A percentile compares a stretch with the other conserved stretches of the same genome.
Conservation (phyloP, 2,329 filamentous ascomycete genomes). For the Venturia nashicola region DNA sequence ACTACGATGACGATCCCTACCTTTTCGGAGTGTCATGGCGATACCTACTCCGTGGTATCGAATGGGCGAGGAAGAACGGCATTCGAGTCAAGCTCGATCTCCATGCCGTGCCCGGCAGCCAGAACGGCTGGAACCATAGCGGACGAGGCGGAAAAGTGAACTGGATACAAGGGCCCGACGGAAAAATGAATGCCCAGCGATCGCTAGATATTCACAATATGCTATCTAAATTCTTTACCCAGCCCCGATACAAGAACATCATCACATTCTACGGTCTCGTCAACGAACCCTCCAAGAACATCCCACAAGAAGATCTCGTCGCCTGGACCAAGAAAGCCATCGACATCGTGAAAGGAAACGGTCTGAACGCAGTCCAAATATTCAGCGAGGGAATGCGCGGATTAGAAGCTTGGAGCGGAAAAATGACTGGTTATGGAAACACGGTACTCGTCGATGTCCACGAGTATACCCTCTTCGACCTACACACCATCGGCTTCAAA, state of each 20-base stretch:
- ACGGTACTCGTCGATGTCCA: constrained; percentile 81
- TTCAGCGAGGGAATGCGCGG: constrained; percentile 95
- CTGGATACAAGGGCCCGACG: constrained; percentile 84
- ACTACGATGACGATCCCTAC: constrained; percentile 78
- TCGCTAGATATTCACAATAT: constrained; percentile 82
- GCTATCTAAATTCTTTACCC: constrained; percentile 82
- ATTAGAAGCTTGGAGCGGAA: constrained; percentile 77
- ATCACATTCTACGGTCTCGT: constrained; percentile 85
- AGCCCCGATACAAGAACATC: constrained; percentile 83
- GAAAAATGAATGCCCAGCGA: constrained; percentile 62
- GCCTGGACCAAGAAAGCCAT: constrained; percentile 70
- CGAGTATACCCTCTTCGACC: constrained; percentile 97
- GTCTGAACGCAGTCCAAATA: constrained; percentile 58
- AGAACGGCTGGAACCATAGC: constrained; percentile 97
- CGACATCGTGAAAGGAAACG: constrained; percentile 61
- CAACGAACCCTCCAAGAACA: constrained; percentile 61
- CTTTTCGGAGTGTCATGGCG: constrained; percentile 79
- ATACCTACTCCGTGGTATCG: constrained; percentile 82
- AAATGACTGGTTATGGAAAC: constrained; percentile 57
- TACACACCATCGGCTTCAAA: constrained; percentile 65
- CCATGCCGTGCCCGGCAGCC: constrained; percentile 78
- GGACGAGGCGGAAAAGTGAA: constrained; percentile 67
- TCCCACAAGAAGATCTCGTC: constrained; percentile 55
- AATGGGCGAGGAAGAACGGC: constrained; percentile 86
- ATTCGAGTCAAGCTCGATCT: constrained; percentile 86